phyloP scores from a whole-genome alignment of 495 filamentous ascomycete species.

The Neurospora pannonica region DNA sequence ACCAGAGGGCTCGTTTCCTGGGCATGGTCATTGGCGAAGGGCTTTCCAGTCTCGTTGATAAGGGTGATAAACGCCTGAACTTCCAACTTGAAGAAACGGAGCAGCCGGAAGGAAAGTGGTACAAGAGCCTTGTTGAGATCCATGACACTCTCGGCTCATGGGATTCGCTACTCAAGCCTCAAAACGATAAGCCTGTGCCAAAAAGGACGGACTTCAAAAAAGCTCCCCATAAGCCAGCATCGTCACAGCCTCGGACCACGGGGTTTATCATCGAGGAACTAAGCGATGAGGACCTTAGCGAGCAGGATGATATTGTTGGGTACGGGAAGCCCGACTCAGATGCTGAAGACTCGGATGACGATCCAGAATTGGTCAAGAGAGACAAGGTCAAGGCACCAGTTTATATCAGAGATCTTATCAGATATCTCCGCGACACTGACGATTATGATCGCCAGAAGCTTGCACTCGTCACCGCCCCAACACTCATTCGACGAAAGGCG shows the following conservation, averaged over 20 bases:
- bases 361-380: constrained; percentile 73
- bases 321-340: constrained; percentile 95
- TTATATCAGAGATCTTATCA: constrained; percentile 81
- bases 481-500: constrained; percentile 78
- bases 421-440: constrained; percentile 68
- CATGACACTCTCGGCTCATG: constrained; percentile 56
- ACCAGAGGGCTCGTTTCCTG: constrained; percentile 65
- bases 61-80: constrained; percentile 58
- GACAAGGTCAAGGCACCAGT: constrained; percentile 80
- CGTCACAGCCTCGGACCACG: constrained; percentile 12
- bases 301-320: constrained; percentile 66
- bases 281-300: constrained; percentile 40
- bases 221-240: constrained; percentile 13
- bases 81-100: constrained; percentile 79
- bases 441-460: constrained; percentile 76
- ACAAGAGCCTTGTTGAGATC: constrained; percentile 53
- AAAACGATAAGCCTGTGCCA: background rate
- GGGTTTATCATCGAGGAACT: constrained; percentile 63
- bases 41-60: constrained; percentile 72
- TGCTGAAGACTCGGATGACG: constrained; percentile 80
- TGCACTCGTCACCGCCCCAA: constrained; percentile 63
- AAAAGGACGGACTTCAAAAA: constrained; percentile 4
- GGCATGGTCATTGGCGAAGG: constrained; percentile 84
- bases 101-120: constrained; percentile 66
- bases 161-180: constrained; percentile 31